Base-by-base conservation (phyloP, 202 grass and related monocot genomes). In the Panicum hallii region DNA sequence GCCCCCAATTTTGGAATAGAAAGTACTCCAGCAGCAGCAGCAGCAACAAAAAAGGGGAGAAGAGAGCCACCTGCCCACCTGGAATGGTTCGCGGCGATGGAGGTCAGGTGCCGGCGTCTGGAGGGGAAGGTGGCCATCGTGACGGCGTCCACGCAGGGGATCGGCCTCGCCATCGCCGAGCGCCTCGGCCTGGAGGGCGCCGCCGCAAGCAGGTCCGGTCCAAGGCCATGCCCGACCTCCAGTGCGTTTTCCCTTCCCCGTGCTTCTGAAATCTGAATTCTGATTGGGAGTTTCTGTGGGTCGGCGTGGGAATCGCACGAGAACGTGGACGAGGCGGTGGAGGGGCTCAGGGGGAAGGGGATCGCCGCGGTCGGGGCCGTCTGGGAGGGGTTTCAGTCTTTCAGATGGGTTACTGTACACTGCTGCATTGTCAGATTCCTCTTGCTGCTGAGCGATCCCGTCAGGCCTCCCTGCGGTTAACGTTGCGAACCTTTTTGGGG, bases 41-140 rank as follows among this genome's bases (percentile, higher is more conserved):
- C 32, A 32, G 32, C 32, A 32, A 1, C 26, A 1, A 26, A 26
- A 26, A 32, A 32, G 32, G 32, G 32, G 32, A 32, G 32, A 32
- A 32, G 32, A 32, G 32, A 3, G 32, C 32, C 32, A 32, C 32
- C 32, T 32, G 2, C 32, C 32, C 32, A 32, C 32, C 32, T 43
- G 41, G 41, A 7, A 5, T 43, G 17, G 64, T 26, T 26, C 77
- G 49, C 74, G 34, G 46, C 56, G 50, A 95, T 93, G 93, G 93
- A 85, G 54, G 81, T 79, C 65, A 95, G 72, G 74, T 93, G 85
- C 87, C 84, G 90, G 43, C 86, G 89, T 1, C 44, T 97, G 15
- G 87, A 93, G 72, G 91, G 93, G 57, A 98, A 98, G 87, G 95
- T 98, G 44, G 95, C 95, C 43, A 85, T 98, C 52, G 95, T 98